A percentile compares a stretch with the other conserved stretches of the same genome.
phyloP scores from a whole-genome alignment of 2,329 filamentous ascomycete species.

The Nemania sp. region DNA sequence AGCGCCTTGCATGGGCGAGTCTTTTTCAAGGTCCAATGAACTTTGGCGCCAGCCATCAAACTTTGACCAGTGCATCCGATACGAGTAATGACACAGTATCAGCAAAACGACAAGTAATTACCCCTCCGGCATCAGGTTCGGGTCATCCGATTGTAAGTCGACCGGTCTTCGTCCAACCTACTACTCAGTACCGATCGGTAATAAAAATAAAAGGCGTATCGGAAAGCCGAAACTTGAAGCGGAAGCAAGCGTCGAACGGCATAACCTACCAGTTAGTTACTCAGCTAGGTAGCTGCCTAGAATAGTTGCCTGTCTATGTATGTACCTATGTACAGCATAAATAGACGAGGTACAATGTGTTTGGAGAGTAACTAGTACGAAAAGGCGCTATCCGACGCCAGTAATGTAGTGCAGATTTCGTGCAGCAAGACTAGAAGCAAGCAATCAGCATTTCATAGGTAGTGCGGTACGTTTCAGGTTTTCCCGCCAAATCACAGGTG shows the following conservation, averaged over 20 bases:
- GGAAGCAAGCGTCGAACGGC: conserved; percentile 3
- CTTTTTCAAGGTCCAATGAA: not conserved
- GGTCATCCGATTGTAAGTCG: not conserved
- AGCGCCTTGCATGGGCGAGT: conserved; percentile 18
- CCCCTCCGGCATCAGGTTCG: not conserved
- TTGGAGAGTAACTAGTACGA: not conserved
- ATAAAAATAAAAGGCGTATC: not conserved
- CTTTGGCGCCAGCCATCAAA: conserved; percentile 22
- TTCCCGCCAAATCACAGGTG: conserved; percentile 34
- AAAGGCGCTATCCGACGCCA: conserved; percentile 37
- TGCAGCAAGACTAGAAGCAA: conserved; percentile 26
- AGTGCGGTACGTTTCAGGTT: conserved; percentile 29
- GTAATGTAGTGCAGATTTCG: conserved; percentile 35
- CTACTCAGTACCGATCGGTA: not conserved
- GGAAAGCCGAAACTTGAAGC: conserved; percentile 1
- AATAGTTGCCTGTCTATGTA: not conserved
- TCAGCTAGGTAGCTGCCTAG: not conserved
- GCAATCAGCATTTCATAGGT: conserved; percentile 35
- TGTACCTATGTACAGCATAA: too few relatives aligned
- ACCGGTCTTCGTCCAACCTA: conserved; percentile 1
- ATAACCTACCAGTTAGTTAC: not conserved
- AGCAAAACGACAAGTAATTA: conserved; percentile 5
- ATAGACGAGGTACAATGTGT: too few relatives aligned
- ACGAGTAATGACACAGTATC: conserved; percentile 37
- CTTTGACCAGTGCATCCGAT: conserved; percentile 18